Conservation (phyloP, 2,329 filamentous ascomycete species). For the Pezicula radicicola region DNA sequence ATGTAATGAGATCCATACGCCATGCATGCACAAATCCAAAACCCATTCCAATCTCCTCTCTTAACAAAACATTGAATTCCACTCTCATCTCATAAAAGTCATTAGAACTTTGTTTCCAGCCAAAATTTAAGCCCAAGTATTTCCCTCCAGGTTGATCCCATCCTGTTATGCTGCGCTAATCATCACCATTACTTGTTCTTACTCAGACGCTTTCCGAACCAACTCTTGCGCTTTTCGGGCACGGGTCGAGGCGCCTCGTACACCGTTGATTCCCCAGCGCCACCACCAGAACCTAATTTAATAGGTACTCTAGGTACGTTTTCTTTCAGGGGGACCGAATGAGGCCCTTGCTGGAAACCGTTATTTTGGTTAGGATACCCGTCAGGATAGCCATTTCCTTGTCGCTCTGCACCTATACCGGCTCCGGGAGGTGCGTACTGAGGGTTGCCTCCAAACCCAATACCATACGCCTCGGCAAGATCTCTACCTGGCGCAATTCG, state of each 20-base stretch:
- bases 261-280: constrained; percentile 11
- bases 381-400: constrained; percentile 16
- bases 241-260: constrained; percentile 9
- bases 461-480: constrained; percentile 60
- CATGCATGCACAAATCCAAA: constrained; percentile 17
- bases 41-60: constrained; percentile 5
- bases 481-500: constrained; percentile 58
- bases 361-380: constrained; percentile 17
- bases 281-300: constrained; percentile 21
- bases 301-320: constrained; percentile 21
- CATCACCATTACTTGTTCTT: constrained; percentile 39
- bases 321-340: constrained; percentile 20
- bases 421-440: constrained; percentile 34
- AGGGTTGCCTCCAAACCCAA: constrained; percentile 35
- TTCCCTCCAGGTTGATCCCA: background rate
- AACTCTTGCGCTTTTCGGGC: constrained; percentile 80
- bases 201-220: constrained; percentile 82
- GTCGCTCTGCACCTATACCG: constrained; percentile 21
- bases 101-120: constrained; percentile 8
- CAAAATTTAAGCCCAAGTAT: background rate
- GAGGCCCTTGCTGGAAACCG: constrained; percentile 11
- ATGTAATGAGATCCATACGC: constrained; percentile 11
- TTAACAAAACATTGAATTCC: constrained; percentile 8
- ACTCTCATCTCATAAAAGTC: constrained; percentile 10
- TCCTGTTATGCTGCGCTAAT: constrained; percentile 9